Evolutionary conservation across 148 eudicot species (phyloP).

Genomic region (Euryodendron excelsum): DNA sequence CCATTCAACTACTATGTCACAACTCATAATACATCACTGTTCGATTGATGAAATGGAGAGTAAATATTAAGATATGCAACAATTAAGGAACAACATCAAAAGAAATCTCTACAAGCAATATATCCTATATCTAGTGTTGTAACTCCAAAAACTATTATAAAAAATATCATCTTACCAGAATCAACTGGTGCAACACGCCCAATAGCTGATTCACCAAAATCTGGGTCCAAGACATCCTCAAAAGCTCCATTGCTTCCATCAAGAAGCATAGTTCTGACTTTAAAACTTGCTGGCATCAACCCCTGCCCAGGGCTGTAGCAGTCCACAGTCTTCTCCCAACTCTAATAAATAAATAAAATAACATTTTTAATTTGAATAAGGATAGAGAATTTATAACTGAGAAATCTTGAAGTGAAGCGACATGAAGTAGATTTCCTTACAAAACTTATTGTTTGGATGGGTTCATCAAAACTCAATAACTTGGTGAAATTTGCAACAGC

Average conservation of each 20-base stretch:
- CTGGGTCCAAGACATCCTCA: constrained; percentile 88
- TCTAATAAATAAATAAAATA: constrained; percentile 35
- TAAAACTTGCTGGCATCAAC: constrained; percentile 96
- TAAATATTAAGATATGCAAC: neutral
- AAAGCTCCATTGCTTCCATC: constrained; percentile 62
- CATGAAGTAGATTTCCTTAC: neutral
- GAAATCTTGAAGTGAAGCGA: neutral
- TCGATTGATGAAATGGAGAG: neutral
- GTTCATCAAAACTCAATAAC: neutral
- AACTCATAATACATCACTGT: neutral
- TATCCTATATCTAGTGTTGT: too few species aligned
- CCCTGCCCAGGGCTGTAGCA: constrained; percentile 93
- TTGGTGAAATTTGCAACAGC: neutral
- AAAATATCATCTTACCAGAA: constrained; percentile 60
- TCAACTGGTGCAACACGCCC: constrained; percentile 96
- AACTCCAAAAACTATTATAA: neutral
- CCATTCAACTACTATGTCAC: neutral
- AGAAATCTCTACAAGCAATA: neutral
- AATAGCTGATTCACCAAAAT: constrained; percentile 97
- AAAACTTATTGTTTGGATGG: neutral
- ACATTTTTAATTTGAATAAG: neutral
- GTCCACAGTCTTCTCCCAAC: constrained; percentile 94
- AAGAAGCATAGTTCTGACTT: constrained; percentile 57
- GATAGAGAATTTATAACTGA: neutral
- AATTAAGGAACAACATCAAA: neutral